These are phyloP conservation scores for Tricholoma matsutake DNA, from an alignment of 768 basidiomycete species.

Conservation along the genomic window DNA sequence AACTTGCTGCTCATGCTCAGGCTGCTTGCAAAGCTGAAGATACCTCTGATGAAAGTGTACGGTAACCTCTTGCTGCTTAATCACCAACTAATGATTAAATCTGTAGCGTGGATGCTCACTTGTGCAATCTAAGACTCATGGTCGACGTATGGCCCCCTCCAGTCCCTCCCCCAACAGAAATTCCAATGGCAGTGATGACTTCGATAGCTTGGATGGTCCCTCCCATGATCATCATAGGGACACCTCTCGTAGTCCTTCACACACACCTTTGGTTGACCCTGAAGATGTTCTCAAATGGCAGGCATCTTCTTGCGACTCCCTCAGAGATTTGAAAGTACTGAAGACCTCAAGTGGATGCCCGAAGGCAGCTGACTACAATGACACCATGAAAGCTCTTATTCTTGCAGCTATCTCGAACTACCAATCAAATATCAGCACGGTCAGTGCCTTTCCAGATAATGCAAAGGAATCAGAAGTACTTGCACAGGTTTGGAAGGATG, in stretches of 20 bases:
- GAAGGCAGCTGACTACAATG: background rate
- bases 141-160: background rate
- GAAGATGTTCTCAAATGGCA: background rate
- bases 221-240: background rate
- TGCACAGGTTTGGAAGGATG: constrained; percentile 15
- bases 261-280: background rate
- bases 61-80: background rate
- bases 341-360: constrained; percentile 7
- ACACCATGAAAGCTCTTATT: constrained; percentile 17
- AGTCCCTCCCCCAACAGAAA: background rate
- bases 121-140: background rate
- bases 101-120: background rate
- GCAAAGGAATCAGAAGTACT: constrained; percentile 9
- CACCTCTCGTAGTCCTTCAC: background rate
- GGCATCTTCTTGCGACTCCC: background rate
- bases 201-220: background rate
- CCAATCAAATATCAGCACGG: constrained; percentile 16
- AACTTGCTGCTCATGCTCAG: background rate
- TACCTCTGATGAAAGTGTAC: background rate
- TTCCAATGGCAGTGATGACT: background rate
- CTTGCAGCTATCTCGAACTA: constrained; percentile 13
- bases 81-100: background rate
- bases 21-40: background rate
- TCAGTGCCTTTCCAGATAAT: constrained; percentile 20
- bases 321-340: background rate